These are phyloP conservation scores for Balansia obtecta DNA, from an alignment of 2,329 filamentous ascomycete species.

Conservation along the genomic window DNA sequence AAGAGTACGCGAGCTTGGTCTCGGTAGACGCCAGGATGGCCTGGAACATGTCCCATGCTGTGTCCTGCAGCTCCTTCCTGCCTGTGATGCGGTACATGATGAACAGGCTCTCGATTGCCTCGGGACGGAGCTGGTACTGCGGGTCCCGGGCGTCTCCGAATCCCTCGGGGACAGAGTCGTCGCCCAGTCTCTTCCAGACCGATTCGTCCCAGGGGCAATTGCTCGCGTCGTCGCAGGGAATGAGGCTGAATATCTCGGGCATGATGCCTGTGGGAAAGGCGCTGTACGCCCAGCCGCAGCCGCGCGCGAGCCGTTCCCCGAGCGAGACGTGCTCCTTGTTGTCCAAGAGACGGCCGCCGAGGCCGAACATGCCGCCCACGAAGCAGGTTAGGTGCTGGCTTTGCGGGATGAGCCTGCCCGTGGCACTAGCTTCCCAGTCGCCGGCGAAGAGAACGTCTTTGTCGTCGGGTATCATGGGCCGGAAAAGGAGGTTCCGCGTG, in stretches of 20 bases:
- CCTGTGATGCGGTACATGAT: slow-evolving; percentile 55
- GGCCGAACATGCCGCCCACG: slow-evolving; percentile 54
- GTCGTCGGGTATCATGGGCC: slow-evolving; percentile 50
- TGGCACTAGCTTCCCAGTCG: slow-evolving; percentile 16
- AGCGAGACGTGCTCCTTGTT: slow-evolving; percentile 34
- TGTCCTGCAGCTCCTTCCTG: slow-evolving; percentile 32
- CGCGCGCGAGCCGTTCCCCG: slow-evolving; percentile 36
- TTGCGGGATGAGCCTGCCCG: slow-evolving; percentile 16
- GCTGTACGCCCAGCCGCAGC: slow-evolving; percentile 46
- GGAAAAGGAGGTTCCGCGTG: slow-evolving; percentile 53
- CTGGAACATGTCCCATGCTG: slow-evolving; percentile 41
- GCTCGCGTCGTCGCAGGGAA: slow-evolving; percentile 28
- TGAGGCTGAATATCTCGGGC: slow-evolving; percentile 40
- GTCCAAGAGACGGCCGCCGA: slow-evolving; percentile 48
- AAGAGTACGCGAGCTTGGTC: slow-evolving; percentile 35
- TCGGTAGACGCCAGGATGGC: slow-evolving; percentile 31
- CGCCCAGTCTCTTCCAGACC: slow-evolving; percentile 14
- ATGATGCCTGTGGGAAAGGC: slow-evolving; percentile 43
- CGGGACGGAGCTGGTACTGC: slow-evolving; percentile 39
- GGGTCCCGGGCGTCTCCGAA: slow-evolving; percentile 46
- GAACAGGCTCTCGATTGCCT: slow-evolving; percentile 73
- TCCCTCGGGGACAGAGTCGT: slow-evolving; percentile 33
- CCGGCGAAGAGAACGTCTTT: slow-evolving; percentile 43
- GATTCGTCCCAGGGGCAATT: slow-evolving; percentile 20
- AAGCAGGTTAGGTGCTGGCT: slow-evolving; percentile 41